Conservation (phyloP, 1,139 yeast species). For the Cylindricascospora bacillispora region DNA sequence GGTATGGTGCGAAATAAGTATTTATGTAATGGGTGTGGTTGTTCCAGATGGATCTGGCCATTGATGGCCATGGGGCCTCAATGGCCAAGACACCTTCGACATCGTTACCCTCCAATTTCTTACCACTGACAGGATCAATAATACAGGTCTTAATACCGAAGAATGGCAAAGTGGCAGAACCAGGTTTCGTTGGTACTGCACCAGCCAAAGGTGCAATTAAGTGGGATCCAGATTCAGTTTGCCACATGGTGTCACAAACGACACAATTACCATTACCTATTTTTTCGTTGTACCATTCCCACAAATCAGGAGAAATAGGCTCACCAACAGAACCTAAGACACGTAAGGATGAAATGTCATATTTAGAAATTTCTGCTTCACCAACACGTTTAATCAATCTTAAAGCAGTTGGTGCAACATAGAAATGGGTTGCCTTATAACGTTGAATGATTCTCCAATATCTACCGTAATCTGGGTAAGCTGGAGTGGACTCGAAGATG, state of each 20-base stretch:
- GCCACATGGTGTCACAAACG: slow-evolving; percentile 96
- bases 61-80: slow-evolving; percentile 89
- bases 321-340: slow-evolving; percentile 98
- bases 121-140: slow-evolving; percentile 85
- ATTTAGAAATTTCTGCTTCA: slow-evolving; percentile 67
- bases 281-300: slow-evolving; percentile 96
- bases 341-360: slow-evolving; percentile 82
- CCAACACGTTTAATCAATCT: slow-evolving; percentile 94
- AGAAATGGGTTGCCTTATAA: slow-evolving; percentile 90
- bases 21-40: slow-evolving; percentile 85
- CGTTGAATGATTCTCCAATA: slow-evolving; percentile 94
- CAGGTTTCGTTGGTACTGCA: slow-evolving; percentile 90
- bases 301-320: slow-evolving; percentile 94
- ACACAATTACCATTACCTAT: slow-evolving; percentile 82
- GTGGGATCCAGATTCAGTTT: slow-evolving; percentile 96
- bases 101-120: slow-evolving; percentile 74
- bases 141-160: slow-evolving; percentile 86
- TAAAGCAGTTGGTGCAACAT: slow-evolving; percentile 96
- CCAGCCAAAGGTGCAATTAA: slow-evolving; percentile 94
- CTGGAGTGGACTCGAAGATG: slow-evolving; percentile 96
- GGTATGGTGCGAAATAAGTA: slow-evolving; percentile 90
- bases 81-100: slow-evolving; percentile 94
- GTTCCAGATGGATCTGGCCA: slow-evolving; percentile 93
- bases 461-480: slow-evolving; percentile 91
- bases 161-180: slow-evolving; percentile 92